A percentile compares a stretch with the other conserved stretches of the same genome.
phyloP scores from a whole-genome alignment of 2,329 filamentous ascomycete species.

The Cercospora citrullina region DNA sequence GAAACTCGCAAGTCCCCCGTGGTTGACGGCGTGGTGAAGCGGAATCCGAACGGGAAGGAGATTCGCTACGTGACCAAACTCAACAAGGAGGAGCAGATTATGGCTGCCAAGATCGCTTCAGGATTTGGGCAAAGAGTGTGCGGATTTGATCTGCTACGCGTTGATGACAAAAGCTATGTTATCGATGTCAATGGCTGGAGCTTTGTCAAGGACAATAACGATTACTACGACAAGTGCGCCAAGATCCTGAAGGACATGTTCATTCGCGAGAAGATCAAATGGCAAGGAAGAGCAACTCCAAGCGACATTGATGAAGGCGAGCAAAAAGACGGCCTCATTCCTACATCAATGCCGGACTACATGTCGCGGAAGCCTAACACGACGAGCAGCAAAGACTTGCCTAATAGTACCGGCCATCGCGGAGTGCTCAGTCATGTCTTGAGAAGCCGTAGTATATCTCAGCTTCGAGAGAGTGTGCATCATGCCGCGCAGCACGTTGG shows the following conservation, averaged over 20 bases:
- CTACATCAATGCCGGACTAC: conserved; percentile 22
- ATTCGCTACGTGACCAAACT: conserved; percentile 90
- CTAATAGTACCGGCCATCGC: conserved; percentile 38
- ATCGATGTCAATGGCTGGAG: conserved; percentile 99
- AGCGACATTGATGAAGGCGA: conserved; percentile 32
- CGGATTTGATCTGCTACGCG: conserved; percentile 89
- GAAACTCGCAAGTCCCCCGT: conserved; percentile 97
- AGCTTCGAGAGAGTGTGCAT: conserved; percentile 49
- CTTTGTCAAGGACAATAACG: conserved; percentile 98
- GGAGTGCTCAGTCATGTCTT: conserved; percentile 59
- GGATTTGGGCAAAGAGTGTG: conserved; percentile 94
- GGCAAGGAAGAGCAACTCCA: conserved; percentile 44
- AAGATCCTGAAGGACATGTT: conserved; percentile 87
- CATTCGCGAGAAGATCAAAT: conserved; percentile 70
- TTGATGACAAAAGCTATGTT: conserved; percentile 87
- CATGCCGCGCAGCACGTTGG: conserved; percentile 32
- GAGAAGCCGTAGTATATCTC: conserved; percentile 65
- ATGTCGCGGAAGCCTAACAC: conserved; percentile 39
- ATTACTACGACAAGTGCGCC: conserved; percentile 92
- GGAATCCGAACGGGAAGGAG: conserved; percentile 97
- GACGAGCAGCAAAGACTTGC: conserved; percentile 28
- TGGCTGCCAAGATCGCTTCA: conserved; percentile 85
- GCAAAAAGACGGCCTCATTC: conserved; percentile 14
- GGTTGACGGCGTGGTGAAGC: conserved; percentile 90
- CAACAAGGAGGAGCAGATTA: conserved; percentile 74